A percentile compares a stretch with the other conserved stretches of the same genome.
Evolutionary conservation across 768 basidiomycete species (phyloP).

Genomic region (Naganishia vaughanmartiniae): DNA sequence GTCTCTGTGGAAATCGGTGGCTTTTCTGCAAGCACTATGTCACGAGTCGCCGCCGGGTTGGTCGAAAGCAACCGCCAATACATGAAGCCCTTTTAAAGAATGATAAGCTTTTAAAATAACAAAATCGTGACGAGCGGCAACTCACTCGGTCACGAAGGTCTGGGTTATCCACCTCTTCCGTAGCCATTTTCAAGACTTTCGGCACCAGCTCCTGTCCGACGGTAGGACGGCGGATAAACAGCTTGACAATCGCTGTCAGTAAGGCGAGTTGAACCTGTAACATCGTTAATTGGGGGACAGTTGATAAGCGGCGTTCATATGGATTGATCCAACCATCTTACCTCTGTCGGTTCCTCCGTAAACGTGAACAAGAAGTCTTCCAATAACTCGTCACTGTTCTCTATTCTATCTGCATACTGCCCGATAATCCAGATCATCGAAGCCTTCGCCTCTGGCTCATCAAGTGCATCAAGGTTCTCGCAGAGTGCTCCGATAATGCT

Average conservation of each 20-base stretch:
- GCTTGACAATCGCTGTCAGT: conserved; percentile 88
- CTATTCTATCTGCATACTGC: conserved; percentile 90
- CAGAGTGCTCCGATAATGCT: conserved; percentile 91
- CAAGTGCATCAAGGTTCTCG: conserved; percentile 82
- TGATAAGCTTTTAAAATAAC: background rate
- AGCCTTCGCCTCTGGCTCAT: conserved; percentile 94
- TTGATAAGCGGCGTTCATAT: background rate
- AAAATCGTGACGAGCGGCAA: background rate
- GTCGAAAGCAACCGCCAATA: conserved; percentile 97
- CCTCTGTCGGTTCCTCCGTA: conserved; percentile 90
- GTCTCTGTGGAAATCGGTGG: conserved; percentile 97
- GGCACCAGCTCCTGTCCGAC: conserved; percentile 84
- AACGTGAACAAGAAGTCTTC: conserved; percentile 87
- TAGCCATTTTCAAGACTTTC: conserved; percentile 93
- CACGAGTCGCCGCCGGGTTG: conserved; percentile 80
- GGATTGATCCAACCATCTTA: conserved; percentile 50
- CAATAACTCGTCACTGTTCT: conserved; percentile 90
- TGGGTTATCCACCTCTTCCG: conserved; percentile 96
- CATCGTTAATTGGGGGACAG: background rate
- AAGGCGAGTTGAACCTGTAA: conserved; percentile 90
- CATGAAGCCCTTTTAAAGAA: conserved; percentile 75
- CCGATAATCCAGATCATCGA: conserved; percentile 98
- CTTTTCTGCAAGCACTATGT: conserved; percentile 87
- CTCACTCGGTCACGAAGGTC: conserved; percentile 79
- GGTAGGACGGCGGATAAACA: conserved; percentile 90